These are phyloP conservation scores for Delitschia confertaspora DNA, from an alignment of 495 filamentous ascomycete species.

Conservation along the genomic window DNA sequence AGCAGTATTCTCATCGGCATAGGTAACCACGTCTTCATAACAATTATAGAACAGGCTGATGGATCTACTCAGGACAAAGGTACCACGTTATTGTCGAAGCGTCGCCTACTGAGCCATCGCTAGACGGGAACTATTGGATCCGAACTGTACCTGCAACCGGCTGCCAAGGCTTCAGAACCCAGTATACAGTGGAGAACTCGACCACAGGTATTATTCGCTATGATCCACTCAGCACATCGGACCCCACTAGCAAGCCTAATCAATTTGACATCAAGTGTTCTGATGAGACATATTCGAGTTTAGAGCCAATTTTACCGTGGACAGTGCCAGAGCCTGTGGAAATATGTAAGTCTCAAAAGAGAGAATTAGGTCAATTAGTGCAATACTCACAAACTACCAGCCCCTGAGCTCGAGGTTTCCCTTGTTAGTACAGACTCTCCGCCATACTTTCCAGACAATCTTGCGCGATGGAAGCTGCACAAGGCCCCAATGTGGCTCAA, in stretches of 20 bases:
- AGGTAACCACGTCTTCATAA: too few relatives aligned
- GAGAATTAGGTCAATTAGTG: too few relatives aligned
- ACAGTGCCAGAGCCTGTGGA: background rate
- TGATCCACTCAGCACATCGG: background rate
- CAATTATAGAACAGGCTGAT: too few relatives aligned
- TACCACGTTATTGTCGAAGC: slow-evolving; percentile 35
- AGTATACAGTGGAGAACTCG: slow-evolving; percentile 8
- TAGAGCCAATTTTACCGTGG: slow-evolving; percentile 2
- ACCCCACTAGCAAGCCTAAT: slow-evolving; percentile 10
- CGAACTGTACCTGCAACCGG: background rate
- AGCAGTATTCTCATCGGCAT: slow-evolving; percentile 11
- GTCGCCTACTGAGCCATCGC: slow-evolving; percentile 12
- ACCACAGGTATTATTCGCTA: slow-evolving; percentile 9
- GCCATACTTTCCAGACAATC: too few relatives aligned
- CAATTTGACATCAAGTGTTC: slow-evolving; percentile 5
- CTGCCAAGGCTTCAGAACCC: slow-evolving; percentile 3
- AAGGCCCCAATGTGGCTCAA: too few relatives aligned
- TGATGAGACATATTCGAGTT: slow-evolving; percentile 8
- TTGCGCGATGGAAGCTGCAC: too few relatives aligned
- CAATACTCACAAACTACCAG: too few relatives aligned
- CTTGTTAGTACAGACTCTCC: too few relatives aligned
- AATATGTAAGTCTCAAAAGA: slow-evolving; percentile 1
- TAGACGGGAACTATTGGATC: slow-evolving; percentile 20
- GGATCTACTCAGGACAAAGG: too few relatives aligned
- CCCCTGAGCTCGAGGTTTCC: too few relatives aligned